Evolutionary conservation across 2,329 filamentous ascomycete genomes (phyloP), one percentile per base, ranked within the genome.

Genomic region (Xylaria sp.): DNA sequence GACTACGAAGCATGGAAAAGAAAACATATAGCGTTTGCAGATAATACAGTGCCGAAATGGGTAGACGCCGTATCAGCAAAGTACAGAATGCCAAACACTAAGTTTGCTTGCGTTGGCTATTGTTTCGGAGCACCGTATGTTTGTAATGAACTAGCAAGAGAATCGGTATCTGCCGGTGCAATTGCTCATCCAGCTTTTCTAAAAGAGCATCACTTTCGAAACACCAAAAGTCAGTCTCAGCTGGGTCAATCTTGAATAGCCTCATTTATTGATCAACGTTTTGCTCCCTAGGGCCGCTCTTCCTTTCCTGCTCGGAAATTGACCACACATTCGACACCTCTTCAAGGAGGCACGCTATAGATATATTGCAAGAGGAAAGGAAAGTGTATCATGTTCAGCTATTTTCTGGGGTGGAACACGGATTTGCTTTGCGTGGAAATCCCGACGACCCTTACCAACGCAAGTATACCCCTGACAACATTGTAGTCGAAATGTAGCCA

Each of bases 361-460:
- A 84, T 26, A 80, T 84, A 38, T 73, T 86, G 58, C 78, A 79
- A 51, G 76, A 75, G 28, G 75, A 76, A 33, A 76, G 79, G 48
- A 83, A 81, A 71, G 71, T 85, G 1, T 92, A 88, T 77, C 88
- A 92, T 74, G 82, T 90, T 71, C 88, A 86, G 76, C 80, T 92
- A 23, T 92, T 88, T 81, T 84, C 83, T 28, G 85, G 85, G 44
- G 87, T 90, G 17, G 79, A 82, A 68, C 90, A 92, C 76, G 89
- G 90, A 0, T 92, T 92, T 75, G 87, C 87, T 7, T 84, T 89
- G 9, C 84, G 88, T 60, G 85, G 81, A 2, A 87, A 92, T 72
- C 74, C 80, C 49, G 74, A 81, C 13, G 78, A 83, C 40, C 78
- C 78, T 2, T 84, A 83, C 69, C 75, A 83, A 70, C 73, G 81